Evolutionary conservation across 257 asterid genomes (phyloP).

Genomic region (Paulownia fortunei): DNA sequence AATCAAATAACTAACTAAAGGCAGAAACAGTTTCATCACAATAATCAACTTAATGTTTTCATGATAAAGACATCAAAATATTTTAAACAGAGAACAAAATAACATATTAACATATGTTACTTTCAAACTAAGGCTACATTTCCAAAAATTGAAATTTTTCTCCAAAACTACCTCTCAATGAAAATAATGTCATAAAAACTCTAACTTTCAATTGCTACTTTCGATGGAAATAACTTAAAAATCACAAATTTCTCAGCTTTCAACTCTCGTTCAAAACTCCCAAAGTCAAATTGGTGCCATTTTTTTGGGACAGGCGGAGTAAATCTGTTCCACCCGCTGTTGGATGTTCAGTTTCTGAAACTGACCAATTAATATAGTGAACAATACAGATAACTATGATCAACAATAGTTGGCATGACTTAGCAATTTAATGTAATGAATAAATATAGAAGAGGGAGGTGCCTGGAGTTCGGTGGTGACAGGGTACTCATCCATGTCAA

Average conservation of each 20-base stretch:
- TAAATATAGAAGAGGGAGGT: conserved; percentile 4
- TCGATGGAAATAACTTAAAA: not conserved
- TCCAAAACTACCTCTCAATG: not conserved
- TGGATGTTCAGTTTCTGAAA: not conserved
- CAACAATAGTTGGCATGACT: not conserved
- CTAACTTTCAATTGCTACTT: not conserved
- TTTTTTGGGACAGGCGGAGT: too few species aligned
- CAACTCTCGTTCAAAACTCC: not conserved
- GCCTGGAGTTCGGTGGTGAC: conserved; percentile 86
- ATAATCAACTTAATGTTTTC: not conserved
- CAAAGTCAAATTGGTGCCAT: too few species aligned
- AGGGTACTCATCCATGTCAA: conserved; percentile 84
- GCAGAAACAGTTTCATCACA: not conserved
- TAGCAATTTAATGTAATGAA: not conserved
- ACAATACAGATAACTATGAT: not conserved
- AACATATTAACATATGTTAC: too few species aligned
- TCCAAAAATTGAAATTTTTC: not conserved
- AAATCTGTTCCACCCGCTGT: not conserved
- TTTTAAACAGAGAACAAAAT: not conserved
- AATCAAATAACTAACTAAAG: not conserved
- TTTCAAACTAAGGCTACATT: not conserved
- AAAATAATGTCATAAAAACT: not conserved
- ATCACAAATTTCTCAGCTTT: not conserved
- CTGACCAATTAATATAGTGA: not conserved
- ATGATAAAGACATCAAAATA: not conserved